Base-by-base conservation (phyloP, 192 early-diverging fungal genomes). In the Backusella tarrabulga region DNA sequence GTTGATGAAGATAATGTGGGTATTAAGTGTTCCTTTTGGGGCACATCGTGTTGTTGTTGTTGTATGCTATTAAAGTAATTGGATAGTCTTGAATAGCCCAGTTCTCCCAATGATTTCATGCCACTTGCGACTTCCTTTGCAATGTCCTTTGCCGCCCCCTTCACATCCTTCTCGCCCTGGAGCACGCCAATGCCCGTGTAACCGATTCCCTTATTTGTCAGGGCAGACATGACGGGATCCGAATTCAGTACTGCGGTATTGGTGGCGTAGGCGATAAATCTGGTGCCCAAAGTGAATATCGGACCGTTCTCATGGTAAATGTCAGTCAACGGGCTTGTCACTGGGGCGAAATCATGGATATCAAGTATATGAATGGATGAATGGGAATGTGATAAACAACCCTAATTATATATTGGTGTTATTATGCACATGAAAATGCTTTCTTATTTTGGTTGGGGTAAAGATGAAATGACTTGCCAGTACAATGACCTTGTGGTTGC, bases 121-220 rank as follows among this genome's bases (percentile, higher is more conserved):
- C 94, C 93, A 41, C 85, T 87, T 34, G 92, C 86, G 14, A 94
- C 86, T 74, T 95, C 94, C 63, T 94, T 94, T n/a, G 91, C 93
- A 21, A 94, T 91, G 34, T 92, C 92, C 56, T 87, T 88, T 3
- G 93, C 92, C n/a, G 88, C 78, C 46, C 86, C 86, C 79, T 86
- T 75, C 19, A 85, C 79, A 66, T 89, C 84, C 41, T 79, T 82
- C 50, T 80, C 83, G 2, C 81, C 73, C 67, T 79, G 69, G 6
- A 70, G 23, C 6, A 80, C 76, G 1, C 72, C 80, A 40, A 77
- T 60, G 26, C 76, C 63, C 38, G 75, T 71, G 21, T 77, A 72
- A 56, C 67, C 74, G 1, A 78, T 78, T 23, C 56, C 56, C 26
- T 63, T 63, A 41, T 71, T 67, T 26, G 42, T 41, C 35, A 41